Evolutionary conservation across 257 asterid genomes (phyloP).

Genomic region (Solanum appendiculatum): DNA sequence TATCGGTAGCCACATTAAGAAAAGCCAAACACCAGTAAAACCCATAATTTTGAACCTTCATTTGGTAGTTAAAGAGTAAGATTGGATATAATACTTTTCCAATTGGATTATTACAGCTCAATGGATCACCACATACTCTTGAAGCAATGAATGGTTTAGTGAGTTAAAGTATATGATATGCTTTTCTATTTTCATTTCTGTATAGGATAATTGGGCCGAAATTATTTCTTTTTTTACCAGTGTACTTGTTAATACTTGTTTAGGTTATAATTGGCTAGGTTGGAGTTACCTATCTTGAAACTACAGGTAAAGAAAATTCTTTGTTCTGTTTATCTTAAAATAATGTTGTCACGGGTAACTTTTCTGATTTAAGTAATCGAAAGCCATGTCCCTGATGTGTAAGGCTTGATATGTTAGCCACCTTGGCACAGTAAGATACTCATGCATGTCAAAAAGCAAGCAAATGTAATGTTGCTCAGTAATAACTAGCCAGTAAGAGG

Average conservation of each 20-base stretch:
- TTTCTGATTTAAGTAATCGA: not conserved
- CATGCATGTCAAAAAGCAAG: not conserved
- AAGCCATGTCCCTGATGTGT: not conserved
- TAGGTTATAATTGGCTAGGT: not conserved
- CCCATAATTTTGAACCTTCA: not conserved
- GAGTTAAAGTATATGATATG: not conserved
- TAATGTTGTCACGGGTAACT: not conserved
- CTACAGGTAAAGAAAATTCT: not conserved
- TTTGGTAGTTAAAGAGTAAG: not conserved
- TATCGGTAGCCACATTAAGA: not conserved
- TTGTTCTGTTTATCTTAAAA: not conserved
- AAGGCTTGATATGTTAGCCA: not conserved
- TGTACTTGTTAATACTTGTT: not conserved
- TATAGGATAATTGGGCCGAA: not conserved
- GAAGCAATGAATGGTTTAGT: not conserved
- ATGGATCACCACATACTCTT: not conserved
- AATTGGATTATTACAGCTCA: not conserved
- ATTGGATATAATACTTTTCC: not conserved
- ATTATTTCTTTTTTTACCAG: not conserved
- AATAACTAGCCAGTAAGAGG: not conserved
- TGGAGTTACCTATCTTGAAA: not conserved
- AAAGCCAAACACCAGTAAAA: not conserved
- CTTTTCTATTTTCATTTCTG: not conserved
- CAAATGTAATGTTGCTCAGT: not conserved
- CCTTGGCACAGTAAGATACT: not conserved